Evolutionary conservation across 2,329 filamentous ascomycete genomes (phyloP).

Genomic region (Diatrype stigma): DNA sequence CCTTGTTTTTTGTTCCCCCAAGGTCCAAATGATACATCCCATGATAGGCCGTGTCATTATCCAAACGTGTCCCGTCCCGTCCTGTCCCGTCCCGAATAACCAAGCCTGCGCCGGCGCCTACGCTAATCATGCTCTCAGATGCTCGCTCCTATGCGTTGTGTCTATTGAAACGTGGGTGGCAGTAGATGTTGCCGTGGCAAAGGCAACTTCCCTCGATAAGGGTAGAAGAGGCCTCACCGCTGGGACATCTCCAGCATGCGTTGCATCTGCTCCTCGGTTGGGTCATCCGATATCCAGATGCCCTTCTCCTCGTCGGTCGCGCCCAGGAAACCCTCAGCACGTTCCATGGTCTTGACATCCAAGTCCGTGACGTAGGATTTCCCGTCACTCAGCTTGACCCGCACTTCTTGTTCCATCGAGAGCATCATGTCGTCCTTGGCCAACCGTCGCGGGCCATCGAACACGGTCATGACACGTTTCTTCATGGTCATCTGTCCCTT

Average conservation of each 20-base stretch:
- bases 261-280: conserved; percentile 56
- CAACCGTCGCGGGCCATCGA: conserved; percentile 79
- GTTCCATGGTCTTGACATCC: conserved; percentile 82
- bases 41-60: neutral
- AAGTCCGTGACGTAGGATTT: conserved; percentile 87
- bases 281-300: conserved; percentile 72
- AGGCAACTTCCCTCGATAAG: neutral
- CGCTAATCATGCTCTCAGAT: conserved; percentile 1
- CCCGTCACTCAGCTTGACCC: conserved; percentile 71
- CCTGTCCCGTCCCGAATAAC: neutral
- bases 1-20: too few relatives aligned
- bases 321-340: conserved; percentile 77
- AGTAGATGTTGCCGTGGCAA: neutral
- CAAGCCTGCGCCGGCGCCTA: neutral
- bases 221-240: conserved; percentile 11
- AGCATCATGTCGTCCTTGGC: conserved; percentile 99
- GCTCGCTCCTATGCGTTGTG: neutral
- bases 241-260: conserved; percentile 52
- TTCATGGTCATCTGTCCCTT: conserved; percentile 96
- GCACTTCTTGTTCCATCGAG: conserved; percentile 89
- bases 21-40: too few relatives aligned
- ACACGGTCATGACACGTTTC: conserved; percentile 92
- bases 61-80: neutral
- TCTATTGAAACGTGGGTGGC: neutral
- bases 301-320: conserved; percentile 86